These are phyloP conservation scores for Tulasnella calospora DNA, from an alignment of 768 basidiomycete species.

Conservation along the genomic window DNA sequence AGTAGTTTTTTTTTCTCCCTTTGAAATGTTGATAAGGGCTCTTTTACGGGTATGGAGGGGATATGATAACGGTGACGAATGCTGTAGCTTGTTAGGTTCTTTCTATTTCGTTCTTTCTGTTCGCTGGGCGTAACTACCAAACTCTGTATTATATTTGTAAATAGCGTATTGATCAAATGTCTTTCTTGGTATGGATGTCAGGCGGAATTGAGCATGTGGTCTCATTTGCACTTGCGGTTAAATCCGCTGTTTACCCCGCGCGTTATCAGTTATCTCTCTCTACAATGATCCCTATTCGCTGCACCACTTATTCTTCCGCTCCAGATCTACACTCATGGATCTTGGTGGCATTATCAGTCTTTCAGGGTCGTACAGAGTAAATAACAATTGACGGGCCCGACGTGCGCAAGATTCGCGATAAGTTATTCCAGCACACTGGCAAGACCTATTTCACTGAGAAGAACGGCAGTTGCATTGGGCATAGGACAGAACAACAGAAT, in stretches of 20 bases:
- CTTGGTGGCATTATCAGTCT: background rate
- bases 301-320: background rate
- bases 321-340: background rate
- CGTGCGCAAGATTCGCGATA: background rate
- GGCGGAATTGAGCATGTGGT: background rate
- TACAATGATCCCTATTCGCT: background rate
- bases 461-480: background rate
- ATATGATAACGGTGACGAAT: background rate
- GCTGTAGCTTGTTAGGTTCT: background rate
- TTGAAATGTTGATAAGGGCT: background rate
- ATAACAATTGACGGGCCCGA: background rate
- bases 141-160: background rate
- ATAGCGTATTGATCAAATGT: conserved; percentile 4
- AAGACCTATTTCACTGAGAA: background rate
- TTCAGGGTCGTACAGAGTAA: background rate
- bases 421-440: background rate
- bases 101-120: background rate
- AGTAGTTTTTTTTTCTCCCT: background rate
- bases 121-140: background rate
- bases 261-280: background rate
- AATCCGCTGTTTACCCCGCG: background rate
- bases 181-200: background rate
- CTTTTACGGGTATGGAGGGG: background rate
- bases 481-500: background rate
- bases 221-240: conserved; percentile 1